Evolutionary conservation across 225 moss, liverwort and hornwort genomes (phyloP).

Genomic region (Physcomitrellopsis africana): DNA sequence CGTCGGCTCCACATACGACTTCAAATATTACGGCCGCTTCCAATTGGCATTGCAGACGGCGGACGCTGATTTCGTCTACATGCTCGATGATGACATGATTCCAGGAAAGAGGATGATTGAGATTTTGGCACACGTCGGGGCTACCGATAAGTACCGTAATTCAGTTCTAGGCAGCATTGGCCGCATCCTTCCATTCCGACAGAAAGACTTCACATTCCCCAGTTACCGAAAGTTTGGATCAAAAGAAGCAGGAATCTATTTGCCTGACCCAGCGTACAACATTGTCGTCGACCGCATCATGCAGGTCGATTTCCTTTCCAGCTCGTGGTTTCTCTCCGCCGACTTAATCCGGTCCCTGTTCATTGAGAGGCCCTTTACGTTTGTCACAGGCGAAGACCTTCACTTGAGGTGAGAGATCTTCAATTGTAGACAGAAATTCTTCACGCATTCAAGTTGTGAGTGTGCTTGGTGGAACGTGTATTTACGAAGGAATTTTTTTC

Average conservation of each 20-base stretch:
- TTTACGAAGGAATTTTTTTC: neutral
- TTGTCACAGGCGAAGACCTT: constrained; percentile 93
- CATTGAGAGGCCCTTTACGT: constrained; percentile 93
- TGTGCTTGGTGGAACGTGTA: too few relatives aligned
- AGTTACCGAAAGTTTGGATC: constrained; percentile 88
- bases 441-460: neutral
- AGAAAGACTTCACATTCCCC: constrained; percentile 91
- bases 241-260: constrained; percentile 82
- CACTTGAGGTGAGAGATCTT: constrained; percentile 72
- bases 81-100: constrained; percentile 98
- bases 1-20: constrained; percentile 80
- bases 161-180: constrained; percentile 93
- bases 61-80: constrained; percentile 80
- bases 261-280: constrained; percentile 93
- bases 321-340: constrained; percentile 94
- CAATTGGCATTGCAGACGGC: constrained; percentile 86
- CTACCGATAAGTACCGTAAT: constrained; percentile 84
- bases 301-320: constrained; percentile 94
- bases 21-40: constrained; percentile 94
- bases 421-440: neutral
- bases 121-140: constrained; percentile 79
- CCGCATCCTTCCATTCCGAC: constrained; percentile 87
- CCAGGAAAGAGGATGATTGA: constrained; percentile 81
- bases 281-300: constrained; percentile 78
- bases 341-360: constrained; percentile 78